These are phyloP conservation scores for Aureobasidium subglaciale DNA, from an alignment of 2,329 filamentous ascomycete genomes.

Conservation along the genomic window DNA sequence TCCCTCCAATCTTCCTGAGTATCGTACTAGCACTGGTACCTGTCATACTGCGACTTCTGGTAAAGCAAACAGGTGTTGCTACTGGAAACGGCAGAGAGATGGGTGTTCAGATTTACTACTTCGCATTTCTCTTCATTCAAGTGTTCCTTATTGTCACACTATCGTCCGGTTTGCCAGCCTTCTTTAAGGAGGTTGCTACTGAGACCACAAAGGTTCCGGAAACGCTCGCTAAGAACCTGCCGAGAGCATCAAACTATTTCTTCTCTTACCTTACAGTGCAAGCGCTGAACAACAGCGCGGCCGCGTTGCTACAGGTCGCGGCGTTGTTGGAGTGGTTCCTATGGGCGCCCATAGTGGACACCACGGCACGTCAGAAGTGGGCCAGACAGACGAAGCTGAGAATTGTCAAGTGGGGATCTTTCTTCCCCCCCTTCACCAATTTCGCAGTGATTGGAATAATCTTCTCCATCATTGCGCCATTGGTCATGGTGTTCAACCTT, in stretches of 20 bases:
- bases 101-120: slow-evolving; percentile 88
- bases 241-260: slow-evolving; percentile 89
- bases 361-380: slow-evolving; percentile 77
- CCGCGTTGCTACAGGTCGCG: slow-evolving; percentile 77
- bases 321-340: slow-evolving; percentile 75
- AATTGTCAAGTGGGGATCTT: slow-evolving; percentile 79
- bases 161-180: slow-evolving; percentile 63
- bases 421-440: slow-evolving; percentile 95
- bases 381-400: slow-evolving; percentile 70
- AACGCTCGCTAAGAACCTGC: slow-evolving; percentile 70
- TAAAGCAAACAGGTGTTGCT: slow-evolving; percentile 68
- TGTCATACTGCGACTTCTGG: slow-evolving; percentile 66
- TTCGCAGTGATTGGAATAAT: slow-evolving; percentile 84
- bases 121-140: slow-evolving; percentile 88
- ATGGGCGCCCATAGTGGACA: slow-evolving; percentile 59
- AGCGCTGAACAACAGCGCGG: slow-evolving; percentile 82
- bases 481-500: slow-evolving; percentile 89
- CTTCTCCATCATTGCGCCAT: slow-evolving; percentile 79
- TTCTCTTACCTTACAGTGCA: slow-evolving; percentile 98
- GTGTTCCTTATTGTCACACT: slow-evolving; percentile 90
- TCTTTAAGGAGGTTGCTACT: slow-evolving; percentile 56
- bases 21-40: slow-evolving; percentile 77
- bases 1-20: slow-evolving; percentile 70
- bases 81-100: slow-evolving; percentile 73
- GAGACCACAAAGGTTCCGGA: slow-evolving; percentile 62